phyloP scores from a whole-genome alignment of 2,329 filamentous ascomycete genomes.

The Elsinoe arachidis region DNA sequence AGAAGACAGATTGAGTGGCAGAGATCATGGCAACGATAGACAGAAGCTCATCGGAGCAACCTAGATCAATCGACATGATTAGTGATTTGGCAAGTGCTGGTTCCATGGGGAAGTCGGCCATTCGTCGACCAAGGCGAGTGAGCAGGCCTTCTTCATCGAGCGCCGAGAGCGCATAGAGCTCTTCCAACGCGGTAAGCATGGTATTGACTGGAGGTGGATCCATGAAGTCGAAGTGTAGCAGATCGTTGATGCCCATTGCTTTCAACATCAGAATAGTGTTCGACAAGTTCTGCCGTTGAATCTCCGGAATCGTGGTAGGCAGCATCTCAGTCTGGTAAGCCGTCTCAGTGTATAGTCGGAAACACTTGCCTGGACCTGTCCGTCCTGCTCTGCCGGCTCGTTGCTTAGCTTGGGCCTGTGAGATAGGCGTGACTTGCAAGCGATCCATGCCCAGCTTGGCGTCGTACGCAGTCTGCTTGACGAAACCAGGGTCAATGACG shows the following conservation, averaged over 20 bases:
- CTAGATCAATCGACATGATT: conserved; percentile 76
- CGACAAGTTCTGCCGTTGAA: conserved; percentile 86
- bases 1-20: conserved; percentile 71
- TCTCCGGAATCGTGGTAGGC: conserved; percentile 90
- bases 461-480: conserved; percentile 96
- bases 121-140: conserved; percentile 84
- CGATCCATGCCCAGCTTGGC: conserved; percentile 97
- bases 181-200: conserved; percentile 92
- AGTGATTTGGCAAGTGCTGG: conserved; percentile 84
- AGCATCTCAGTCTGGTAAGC: conserved; percentile 97
- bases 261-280: conserved; percentile 96
- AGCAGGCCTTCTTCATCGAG: conserved; percentile 92
- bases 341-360: conserved; percentile 87
- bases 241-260: conserved; percentile 97
- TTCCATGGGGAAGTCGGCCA: conserved; percentile 99
- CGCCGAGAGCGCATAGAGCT: conserved; percentile 83
- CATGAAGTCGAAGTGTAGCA: conserved; percentile 98
- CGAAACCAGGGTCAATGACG: conserved; percentile 92
- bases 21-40: conserved; percentile 93
- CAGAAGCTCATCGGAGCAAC: conserved; percentile 88
- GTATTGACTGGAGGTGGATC: conserved; percentile 95
- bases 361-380: conserved; percentile 93
- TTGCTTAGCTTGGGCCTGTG: conserved; percentile 92
- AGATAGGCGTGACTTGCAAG: conserved; percentile 89
- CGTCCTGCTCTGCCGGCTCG: conserved; percentile 84